Evolutionary conservation across 306 rosid species (phyloP).

Genomic region (Corylus americana): DNA sequence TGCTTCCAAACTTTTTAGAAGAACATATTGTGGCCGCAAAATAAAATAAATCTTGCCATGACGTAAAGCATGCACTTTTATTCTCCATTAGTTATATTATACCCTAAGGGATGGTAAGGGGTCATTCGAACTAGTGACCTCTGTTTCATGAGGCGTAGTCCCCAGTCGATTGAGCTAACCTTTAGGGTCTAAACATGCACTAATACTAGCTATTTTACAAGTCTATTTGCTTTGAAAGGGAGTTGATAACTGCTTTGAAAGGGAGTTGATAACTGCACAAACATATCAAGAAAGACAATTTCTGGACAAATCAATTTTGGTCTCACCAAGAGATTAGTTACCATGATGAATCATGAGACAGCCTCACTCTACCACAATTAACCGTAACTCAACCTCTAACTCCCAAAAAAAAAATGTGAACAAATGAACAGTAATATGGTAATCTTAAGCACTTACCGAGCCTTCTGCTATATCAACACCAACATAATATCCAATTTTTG

Average conservation of each 20-base stretch:
- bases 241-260: not conserved
- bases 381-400: not conserved
- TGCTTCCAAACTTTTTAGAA: too few species aligned
- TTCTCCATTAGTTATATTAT: too few species aligned
- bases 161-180: too few species aligned
- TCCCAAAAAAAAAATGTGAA: conserved; percentile 18
- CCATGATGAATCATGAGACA: not conserved
- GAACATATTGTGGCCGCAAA: not conserved
- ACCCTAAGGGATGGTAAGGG: too few species aligned
- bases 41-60: not conserved
- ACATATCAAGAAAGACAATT: not conserved
- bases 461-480: conserved; percentile 98
- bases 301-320: conserved; percentile 1
- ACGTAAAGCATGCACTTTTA: too few species aligned
- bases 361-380: not conserved
- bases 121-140: too few species aligned
- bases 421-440: conserved; percentile 2
- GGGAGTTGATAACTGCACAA: not conserved
- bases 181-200: not conserved
- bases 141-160: too few species aligned
- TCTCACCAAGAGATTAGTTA: not conserved
- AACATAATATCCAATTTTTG: conserved; percentile 92
- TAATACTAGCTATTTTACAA: not conserved
- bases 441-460: conserved; percentile 58
- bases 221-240: not conserved